phyloP scores from a whole-genome alignment of 2,329 filamentous ascomycete genomes.

The Coniella vitis region DNA sequence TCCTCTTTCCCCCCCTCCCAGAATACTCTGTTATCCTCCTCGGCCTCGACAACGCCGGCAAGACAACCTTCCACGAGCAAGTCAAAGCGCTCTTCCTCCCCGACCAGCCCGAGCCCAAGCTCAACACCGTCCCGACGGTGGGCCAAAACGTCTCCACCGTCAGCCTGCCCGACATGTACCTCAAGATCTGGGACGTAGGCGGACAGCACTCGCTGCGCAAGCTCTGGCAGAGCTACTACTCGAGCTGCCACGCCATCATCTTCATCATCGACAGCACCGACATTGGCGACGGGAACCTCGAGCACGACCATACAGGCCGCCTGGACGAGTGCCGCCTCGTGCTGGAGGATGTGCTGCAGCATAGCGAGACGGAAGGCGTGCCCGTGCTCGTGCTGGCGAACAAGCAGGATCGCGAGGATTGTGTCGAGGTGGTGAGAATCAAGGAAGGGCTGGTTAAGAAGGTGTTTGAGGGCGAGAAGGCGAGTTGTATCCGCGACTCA shows the following conservation, averaged over 20 bases:
- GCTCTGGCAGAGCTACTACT: conserved; percentile 95
- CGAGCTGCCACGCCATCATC: conserved; percentile 89
- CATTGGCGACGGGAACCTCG: conserved; percentile 73
- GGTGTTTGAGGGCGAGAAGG: conserved; percentile 92
- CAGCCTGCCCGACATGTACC: conserved; percentile 85
- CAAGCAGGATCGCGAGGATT: conserved; percentile 96
- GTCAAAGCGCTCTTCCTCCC: conserved; percentile 82
- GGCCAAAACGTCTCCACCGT: conserved; percentile 95
- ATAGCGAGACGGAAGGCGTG: conserved; percentile 83
- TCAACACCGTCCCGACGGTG: conserved; percentile 89
- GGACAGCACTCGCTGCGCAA: conserved; percentile 83
- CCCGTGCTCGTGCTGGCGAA: conserved; percentile 90
- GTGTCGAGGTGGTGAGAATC: conserved; percentile 92
- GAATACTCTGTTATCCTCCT: conserved; percentile 97
- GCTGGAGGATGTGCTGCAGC: conserved; percentile 81
- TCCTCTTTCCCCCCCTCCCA: conserved; percentile 27
- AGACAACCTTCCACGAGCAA: conserved; percentile 95
- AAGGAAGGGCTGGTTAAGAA: conserved; percentile 94
- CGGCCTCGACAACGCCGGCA: conserved; percentile 95
- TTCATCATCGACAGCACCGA: conserved; percentile 97
- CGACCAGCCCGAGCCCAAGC: conserved; percentile 54
- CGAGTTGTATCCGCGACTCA: conserved; percentile 77
- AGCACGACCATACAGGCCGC: conserved; percentile 45
- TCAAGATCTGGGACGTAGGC: conserved; percentile 98
- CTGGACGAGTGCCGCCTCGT: conserved; percentile 85